phyloP scores from a whole-genome alignment of 495 filamentous ascomycete species.

The Penicillium soppii region DNA sequence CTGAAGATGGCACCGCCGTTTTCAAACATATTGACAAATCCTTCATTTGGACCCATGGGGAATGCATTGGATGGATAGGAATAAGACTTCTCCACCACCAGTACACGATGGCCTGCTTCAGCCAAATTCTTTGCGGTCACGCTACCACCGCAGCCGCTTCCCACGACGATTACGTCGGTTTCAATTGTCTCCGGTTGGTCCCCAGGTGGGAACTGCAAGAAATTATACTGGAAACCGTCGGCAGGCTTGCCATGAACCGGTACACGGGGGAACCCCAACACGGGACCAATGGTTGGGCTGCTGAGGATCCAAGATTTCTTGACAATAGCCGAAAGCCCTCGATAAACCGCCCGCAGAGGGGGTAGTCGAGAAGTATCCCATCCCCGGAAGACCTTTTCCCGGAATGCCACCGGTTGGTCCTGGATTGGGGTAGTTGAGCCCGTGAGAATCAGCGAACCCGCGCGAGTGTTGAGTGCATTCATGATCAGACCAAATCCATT shows the following conservation, averaged over 20 bases:
- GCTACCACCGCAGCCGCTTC: conserved; percentile 84
- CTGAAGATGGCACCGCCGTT: conserved; percentile 49
- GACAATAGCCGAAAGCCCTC: conserved; percentile 53
- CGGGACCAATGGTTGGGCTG: conserved; percentile 53
- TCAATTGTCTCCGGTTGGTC: conserved; percentile 57
- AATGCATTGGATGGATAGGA: conserved; percentile 69
- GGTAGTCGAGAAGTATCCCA: conserved; percentile 60
- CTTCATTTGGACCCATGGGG: conserved; percentile 66
- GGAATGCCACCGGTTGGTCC: conserved; percentile 57
- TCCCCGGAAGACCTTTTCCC: conserved; percentile 58
- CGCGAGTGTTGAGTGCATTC: conserved; percentile 56
- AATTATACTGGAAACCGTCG: conserved; percentile 53
- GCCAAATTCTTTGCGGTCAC: conserved; percentile 80
- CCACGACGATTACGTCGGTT: conserved; percentile 81
- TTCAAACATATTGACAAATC: conserved; percentile 61
- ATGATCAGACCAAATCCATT: conserved; percentile 52
- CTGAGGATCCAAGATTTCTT: conserved; percentile 59
- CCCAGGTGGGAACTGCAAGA: conserved; percentile 49
- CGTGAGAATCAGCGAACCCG: conserved; percentile 66
- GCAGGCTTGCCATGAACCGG: conserved; percentile 60
- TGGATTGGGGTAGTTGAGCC: conserved; percentile 62
- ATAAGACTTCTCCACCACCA: conserved; percentile 82
- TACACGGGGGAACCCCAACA: conserved; percentile 63
- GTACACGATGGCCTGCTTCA: conserved; percentile 67
- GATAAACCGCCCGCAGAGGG: conserved; percentile 56